These are phyloP conservation scores for Aureobasidium sp. DNA, from an alignment of 2,329 filamentous ascomycete genomes.

Conservation along the genomic window DNA sequence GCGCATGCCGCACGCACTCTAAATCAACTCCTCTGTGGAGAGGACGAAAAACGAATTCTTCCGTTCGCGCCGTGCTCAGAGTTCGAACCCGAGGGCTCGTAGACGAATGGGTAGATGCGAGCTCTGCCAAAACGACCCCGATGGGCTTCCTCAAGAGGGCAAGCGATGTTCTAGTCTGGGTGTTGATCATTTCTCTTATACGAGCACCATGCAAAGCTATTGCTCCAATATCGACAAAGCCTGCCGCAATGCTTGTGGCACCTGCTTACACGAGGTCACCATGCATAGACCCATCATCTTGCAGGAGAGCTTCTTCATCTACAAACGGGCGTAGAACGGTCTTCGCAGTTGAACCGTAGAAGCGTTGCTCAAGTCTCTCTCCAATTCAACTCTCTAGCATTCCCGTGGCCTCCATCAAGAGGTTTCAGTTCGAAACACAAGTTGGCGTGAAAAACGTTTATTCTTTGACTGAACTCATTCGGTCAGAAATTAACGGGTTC, in stretches of 20 bases:
- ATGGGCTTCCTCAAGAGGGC: not conserved
- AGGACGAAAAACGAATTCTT: constrained; percentile 1
- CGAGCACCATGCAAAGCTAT: not conserved
- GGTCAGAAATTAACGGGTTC: not conserved
- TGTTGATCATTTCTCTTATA: not conserved
- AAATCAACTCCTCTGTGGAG: not conserved
- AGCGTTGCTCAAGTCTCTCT: not conserved
- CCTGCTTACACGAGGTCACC: constrained; percentile 10
- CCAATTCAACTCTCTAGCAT: not conserved
- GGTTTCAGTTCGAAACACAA: constrained; percentile 1
- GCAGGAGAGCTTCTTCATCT: not conserved
- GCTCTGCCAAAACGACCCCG: not conserved
- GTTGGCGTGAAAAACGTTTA: not conserved
- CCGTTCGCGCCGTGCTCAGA: not conserved
- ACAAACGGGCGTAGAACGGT: not conserved
- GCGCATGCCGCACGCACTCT: not conserved
- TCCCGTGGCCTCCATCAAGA: not conserved
- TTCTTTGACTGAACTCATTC: not conserved
- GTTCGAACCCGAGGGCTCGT: not conserved
- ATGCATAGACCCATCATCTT: not conserved
- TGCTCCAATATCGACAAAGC: not conserved
- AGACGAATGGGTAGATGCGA: not conserved
- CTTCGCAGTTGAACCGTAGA: not conserved
- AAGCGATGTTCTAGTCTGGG: not conserved
- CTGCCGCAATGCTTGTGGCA: not conserved